Conservation (phyloP, 768 basidiomycete genomes). For the Guyanaporus albipodus region DNA sequence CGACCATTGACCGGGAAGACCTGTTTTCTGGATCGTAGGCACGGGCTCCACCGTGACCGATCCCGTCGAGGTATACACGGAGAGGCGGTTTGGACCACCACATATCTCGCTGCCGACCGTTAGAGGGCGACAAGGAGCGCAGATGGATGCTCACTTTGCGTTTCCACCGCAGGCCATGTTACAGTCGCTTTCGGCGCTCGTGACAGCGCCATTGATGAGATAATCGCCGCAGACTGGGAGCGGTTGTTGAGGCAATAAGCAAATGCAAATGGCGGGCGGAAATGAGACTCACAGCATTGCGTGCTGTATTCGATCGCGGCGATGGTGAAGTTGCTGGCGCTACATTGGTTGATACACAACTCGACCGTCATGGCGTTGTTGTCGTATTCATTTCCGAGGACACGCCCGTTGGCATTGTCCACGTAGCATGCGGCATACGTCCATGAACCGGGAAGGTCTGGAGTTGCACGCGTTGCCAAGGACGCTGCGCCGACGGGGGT, state of each 20-base stretch:
- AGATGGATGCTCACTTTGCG: slow-evolving; percentile 42
- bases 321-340: slow-evolving; percentile 51
- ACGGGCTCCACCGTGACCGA: slow-evolving; percentile 37
- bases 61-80: slow-evolving; percentile 55
- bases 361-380: slow-evolving; percentile 49
- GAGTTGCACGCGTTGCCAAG: too few relatives aligned
- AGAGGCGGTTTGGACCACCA: slow-evolving; percentile 66
- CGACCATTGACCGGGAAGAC: slow-evolving; percentile 57
- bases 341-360: slow-evolving; percentile 59
- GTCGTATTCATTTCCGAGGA: slow-evolving; percentile 45
- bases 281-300: slow-evolving; percentile 43
- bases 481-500: not conserved
- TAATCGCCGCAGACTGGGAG: slow-evolving; percentile 64
- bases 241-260: too few relatives aligned
- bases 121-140: not conserved
- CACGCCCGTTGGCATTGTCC: slow-evolving; percentile 66
- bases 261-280: not conserved
- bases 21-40: slow-evolving; percentile 42
- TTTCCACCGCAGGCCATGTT: slow-evolving; percentile 75
- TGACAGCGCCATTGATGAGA: slow-evolving; percentile 57
- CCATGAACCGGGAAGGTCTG: slow-evolving; percentile 57
- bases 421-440: slow-evolving; percentile 64
- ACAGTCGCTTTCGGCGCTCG: slow-evolving; percentile 49
- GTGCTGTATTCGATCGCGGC: slow-evolving; percentile 66
- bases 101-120: slow-evolving; percentile 51